Conservation (phyloP, 2,329 filamentous ascomycete genomes). For the Colletotrichum sansevieriae region DNA sequence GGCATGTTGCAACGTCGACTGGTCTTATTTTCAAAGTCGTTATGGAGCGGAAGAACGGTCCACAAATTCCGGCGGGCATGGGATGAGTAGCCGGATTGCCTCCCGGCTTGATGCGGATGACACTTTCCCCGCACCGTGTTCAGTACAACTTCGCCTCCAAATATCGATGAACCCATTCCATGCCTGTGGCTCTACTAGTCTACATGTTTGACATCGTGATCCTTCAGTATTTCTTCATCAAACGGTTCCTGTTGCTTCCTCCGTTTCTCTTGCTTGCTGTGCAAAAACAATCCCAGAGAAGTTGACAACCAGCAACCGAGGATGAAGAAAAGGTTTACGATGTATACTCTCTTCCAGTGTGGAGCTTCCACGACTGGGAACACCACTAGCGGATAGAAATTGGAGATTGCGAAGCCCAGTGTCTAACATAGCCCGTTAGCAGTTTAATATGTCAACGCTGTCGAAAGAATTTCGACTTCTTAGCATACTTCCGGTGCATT, state of each 20-base stretch:
- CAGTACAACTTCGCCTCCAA: too few species aligned
- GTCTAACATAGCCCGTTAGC: slow-evolving; percentile 23
- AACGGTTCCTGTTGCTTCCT: slow-evolving; percentile 7
- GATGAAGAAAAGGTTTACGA: slow-evolving; percentile 44
- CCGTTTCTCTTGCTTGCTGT: slow-evolving; percentile 33
- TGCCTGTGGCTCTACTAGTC: slow-evolving; percentile 10
- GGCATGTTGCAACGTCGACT: neutral
- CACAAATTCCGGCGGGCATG: slow-evolving; percentile 22
- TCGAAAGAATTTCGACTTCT: slow-evolving; percentile 15
- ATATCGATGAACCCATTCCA: too few species aligned
- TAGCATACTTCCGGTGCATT: slow-evolving; percentile 44
- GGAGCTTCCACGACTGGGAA: slow-evolving; percentile 44
- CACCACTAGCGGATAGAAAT: slow-evolving; percentile 42
- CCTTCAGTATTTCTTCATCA: slow-evolving; percentile 36
- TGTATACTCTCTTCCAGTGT: slow-evolving; percentile 44
- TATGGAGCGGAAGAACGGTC: neutral
- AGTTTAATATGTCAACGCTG: neutral
- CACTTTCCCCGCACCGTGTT: too few species aligned
- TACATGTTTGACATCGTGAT: slow-evolving; percentile 22
- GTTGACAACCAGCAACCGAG: slow-evolving; percentile 37
- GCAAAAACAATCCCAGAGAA: slow-evolving; percentile 34
- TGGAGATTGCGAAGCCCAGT: slow-evolving; percentile 43
- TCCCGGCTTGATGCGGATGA: neutral
- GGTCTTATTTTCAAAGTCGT: slow-evolving; percentile 23
- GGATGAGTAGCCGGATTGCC: slow-evolving; percentile 8